Percentiles rank a stretch among this genome's conserved stretches.
phyloP scores from a whole-genome alignment of 2,329 filamentous ascomycete genomes.

The Arthrocladium fulminans region DNA sequence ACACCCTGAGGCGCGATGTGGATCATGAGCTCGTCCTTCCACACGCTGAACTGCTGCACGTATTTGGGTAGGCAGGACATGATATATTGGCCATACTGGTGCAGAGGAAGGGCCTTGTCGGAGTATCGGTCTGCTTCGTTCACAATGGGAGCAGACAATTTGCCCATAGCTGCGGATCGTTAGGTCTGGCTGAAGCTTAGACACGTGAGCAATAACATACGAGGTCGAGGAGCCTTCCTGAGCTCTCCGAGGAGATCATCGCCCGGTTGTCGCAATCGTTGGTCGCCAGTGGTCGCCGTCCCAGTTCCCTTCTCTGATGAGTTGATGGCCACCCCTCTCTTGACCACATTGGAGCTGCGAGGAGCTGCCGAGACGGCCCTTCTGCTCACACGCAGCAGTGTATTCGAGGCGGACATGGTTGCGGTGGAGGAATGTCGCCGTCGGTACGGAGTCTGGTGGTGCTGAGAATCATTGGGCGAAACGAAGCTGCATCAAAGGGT shows the following conservation, averaged over 20 bases:
- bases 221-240: slow-evolving; percentile 49
- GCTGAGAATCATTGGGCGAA: slow-evolving; percentile 18
- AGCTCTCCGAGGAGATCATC: slow-evolving; percentile 58
- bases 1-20: slow-evolving; percentile 83
- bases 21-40: slow-evolving; percentile 97
- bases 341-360: slow-evolving; percentile 26
- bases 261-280: slow-evolving; percentile 28
- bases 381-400: slow-evolving; percentile 36
- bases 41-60: slow-evolving; percentile 97
- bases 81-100: slow-evolving; percentile 92
- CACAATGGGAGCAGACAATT: slow-evolving; percentile 68
- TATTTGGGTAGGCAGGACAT: slow-evolving; percentile 97
- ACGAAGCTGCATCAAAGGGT: slow-evolving; percentile 8
- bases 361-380: slow-evolving; percentile 31
- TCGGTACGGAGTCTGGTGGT: background rate
- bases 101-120: slow-evolving; percentile 75
- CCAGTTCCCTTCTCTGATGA: slow-evolving; percentile 5
- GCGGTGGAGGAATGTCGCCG: slow-evolving; percentile 21
- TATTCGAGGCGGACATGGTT: slow-evolving; percentile 38
- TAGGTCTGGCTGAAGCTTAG: background rate
- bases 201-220: slow-evolving; percentile 28
- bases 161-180: slow-evolving; percentile 40
- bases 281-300: background rate
- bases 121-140: slow-evolving; percentile 91
- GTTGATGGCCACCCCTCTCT: slow-evolving; percentile 8